Evolutionary conservation across 371 early-diverging fungal genomes (phyloP).

Genomic region (Apophysomyces variabilis): DNA sequence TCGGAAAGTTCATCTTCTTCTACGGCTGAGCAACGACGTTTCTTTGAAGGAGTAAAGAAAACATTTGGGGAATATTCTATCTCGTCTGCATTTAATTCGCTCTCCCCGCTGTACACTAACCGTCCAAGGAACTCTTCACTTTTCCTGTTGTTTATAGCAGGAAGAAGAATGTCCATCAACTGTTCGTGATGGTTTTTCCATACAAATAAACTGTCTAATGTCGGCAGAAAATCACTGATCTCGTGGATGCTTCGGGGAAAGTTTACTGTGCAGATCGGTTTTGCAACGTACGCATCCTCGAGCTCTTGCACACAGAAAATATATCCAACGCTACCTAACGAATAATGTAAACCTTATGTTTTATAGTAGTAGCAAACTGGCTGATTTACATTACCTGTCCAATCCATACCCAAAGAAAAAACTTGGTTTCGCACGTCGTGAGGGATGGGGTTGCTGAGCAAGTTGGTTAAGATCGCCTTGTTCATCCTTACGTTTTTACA

Average conservation of each 20-base stretch:
- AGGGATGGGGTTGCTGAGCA: not conserved
- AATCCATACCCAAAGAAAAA: constrained; percentile 14
- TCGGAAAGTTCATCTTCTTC: not conserved
- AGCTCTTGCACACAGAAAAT: constrained; percentile 4
- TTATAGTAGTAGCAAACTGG: not conserved
- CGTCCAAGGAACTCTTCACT: not conserved
- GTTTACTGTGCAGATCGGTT: not conserved
- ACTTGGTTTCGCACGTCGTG: not conserved
- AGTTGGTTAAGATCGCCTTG: constrained; percentile 14
- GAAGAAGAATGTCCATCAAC: constrained; percentile 2
- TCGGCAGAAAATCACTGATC: not conserved
- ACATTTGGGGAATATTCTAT: not conserved
- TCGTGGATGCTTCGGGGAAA: constrained; percentile 7
- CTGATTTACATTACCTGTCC: constrained; percentile 7
- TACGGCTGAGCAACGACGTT: not conserved
- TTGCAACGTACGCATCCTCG: constrained; percentile 15
- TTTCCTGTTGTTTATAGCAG: not conserved
- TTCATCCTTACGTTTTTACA: constrained; percentile 17
- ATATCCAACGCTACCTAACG: constrained; percentile 10
- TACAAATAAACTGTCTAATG: constrained; percentile 4
- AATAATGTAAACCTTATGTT: not conserved
- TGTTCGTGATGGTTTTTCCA: constrained; percentile 16
- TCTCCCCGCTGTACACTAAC: not conserved
- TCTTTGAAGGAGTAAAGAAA: not conserved
- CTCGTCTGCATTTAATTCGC: not conserved